Conservation (phyloP, 148 eudicot species). For the Cornus kousa region DNA sequence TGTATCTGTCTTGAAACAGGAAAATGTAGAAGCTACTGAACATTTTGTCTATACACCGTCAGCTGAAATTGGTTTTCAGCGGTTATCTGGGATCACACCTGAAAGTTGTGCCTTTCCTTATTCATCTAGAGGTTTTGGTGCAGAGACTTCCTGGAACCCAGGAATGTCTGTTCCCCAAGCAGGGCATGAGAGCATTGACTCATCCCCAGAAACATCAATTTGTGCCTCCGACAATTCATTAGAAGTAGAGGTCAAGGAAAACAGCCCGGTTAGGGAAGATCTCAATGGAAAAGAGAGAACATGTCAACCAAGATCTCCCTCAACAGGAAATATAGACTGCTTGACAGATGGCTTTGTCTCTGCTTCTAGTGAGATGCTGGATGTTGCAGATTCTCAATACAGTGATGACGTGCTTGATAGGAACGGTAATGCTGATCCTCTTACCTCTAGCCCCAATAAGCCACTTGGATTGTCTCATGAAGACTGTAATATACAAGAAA, state of each 20-base stretch:
- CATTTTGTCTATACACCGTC: conserved; percentile 28
- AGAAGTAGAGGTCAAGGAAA: conserved; percentile 25
- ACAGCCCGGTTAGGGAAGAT: conserved; percentile 7
- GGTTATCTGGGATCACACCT: conserved; percentile 22
- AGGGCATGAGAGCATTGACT: conserved; percentile 25
- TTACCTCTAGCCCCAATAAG: neutral
- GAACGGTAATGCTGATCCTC: conserved; percentile 22
- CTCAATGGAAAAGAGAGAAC: conserved; percentile 16
- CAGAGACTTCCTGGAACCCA: conserved; percentile 27
- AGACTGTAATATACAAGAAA: conserved; percentile 12
- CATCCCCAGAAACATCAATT: conserved; percentile 30
- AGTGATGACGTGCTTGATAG: conserved; percentile 23
- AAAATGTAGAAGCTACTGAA: conserved; percentile 41
- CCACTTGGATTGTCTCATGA: conserved; percentile 4
- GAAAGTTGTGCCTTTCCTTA: conserved; percentile 33
- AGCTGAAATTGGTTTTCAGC: conserved; percentile 27
- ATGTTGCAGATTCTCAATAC: conserved; percentile 34
- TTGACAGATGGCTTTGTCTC: conserved; percentile 35
- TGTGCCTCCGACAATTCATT: conserved; percentile 40
- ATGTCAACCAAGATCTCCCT: conserved; percentile 20
- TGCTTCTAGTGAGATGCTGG: conserved; percentile 45
- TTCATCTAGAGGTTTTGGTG: conserved; percentile 33
- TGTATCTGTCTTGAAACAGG: conserved; percentile 35
- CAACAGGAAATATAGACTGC: conserved; percentile 20
- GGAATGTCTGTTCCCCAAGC: conserved; percentile 21